Base-by-base conservation (phyloP, 768 basidiomycete species). In the Pleurotus pulmonarius region DNA sequence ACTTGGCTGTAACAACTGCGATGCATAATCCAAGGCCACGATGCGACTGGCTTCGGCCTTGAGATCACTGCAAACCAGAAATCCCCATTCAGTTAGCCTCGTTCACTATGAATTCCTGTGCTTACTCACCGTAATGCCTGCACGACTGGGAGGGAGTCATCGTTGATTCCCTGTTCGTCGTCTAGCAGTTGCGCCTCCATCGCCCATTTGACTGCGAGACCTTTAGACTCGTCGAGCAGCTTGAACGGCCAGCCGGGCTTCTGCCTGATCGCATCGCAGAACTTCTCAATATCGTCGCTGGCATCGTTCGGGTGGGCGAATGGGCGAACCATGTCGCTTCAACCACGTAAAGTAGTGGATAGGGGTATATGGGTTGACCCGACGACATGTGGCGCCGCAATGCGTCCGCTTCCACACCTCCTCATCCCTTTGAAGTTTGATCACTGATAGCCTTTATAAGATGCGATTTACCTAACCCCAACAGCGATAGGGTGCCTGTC, bases 171-270 rank as follows among this genome's bases (percentile, higher is more conserved):
- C 2, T 34, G n/a, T 8, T 29, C 46, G 26, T 29, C 16, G 16
- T 22, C 11, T 12, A 56, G 38, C n/a, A 53, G n/a, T 25, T 46
- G 47, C 20, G 47, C 55, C 34, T 56, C 55, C 5, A 52, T 8
- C 12, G 45, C 55, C 55, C 55, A 56, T 49, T 51, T 56, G 18
- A n/a, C 48, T 13, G 26, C 46, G 16, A 56, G 26, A 15, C 46
- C 55, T n/a, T 22, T 44, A 15, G 41, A 18, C 13, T 44, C 41
- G 13, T 44, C 41, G 5, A 56, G 55, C 18, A 56, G 49, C 34
- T 56, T 56, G 48, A 56, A 56, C 1, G 22, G 26, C 55, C 55
- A 56, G n/a, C 48, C 38, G 11, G 22, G 15, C 12, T 56, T 56
- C 12, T 18, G 25, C 26, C 48, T 46, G 11, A 56, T 46, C 16